Evolutionary conservation across 2,329 filamentous ascomycete species (phyloP), one percentile per base, ranked within the genome.

Genomic region (Aspergillus brunneoviolaceus): DNA sequence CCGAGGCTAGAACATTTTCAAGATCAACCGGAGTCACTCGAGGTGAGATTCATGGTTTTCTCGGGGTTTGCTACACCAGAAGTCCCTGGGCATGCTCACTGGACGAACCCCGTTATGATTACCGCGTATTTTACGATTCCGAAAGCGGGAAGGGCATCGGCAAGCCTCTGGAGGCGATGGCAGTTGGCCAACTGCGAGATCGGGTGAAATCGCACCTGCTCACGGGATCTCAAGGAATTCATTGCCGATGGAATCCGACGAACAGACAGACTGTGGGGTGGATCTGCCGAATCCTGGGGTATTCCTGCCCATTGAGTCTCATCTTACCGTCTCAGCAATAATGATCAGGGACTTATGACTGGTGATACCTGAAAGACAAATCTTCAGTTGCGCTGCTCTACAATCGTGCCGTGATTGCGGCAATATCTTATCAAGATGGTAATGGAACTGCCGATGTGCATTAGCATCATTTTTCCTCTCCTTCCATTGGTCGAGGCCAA

Each of bases 121-220:
- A 42, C 52, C 49, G 47, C 16, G 57, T 55, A 59, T 19, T 49
- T 59, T 59, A 59, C 57, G 12, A 55, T 59, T 59, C 57, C 57
- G 51, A 59, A 19, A 55, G 49, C 57, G 57, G 57, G 51, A 51
- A 10, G 33, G 25, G 42, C 51, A 23, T 59, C 57, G 57, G 57
- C 57, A 59, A 59, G 39, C 39, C 16, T 7, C 27, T n/a, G 14
- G 39, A 19, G 52, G 27, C 53, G 4, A 21, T 42, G 51, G 51
- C 51, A 52, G 51, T 42, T 52, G 19, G 2, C 10, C 42, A 19
- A 16, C 16, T 16, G 39, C 39, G 39, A 45, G 14, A 21, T 49
- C 53, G 53, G 53, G 45, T 49, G 45, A 55, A 55, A 27, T 55
- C 53, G 53, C 53, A 3, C 6, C 33, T 35, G n/a, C 14, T 35